phyloP scores from a whole-genome alignment of 169 alveolate genomes.

The Plasmodium falciparum region DNA sequence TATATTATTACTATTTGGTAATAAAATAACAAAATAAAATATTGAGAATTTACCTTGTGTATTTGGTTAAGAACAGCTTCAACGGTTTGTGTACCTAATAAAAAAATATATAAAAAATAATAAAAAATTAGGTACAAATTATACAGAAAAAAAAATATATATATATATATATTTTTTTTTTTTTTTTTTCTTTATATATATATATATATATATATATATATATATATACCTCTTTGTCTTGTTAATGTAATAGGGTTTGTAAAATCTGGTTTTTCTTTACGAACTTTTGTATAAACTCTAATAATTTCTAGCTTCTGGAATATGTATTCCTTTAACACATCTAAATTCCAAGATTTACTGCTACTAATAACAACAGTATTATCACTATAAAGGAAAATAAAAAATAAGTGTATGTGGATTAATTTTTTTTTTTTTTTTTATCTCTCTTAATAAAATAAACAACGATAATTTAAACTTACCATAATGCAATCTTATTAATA shows the following conservation, averaged over 20 bases:
- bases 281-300: slow-evolving; percentile 96
- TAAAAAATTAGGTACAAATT: background rate
- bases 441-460: background rate
- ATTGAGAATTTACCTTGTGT: slow-evolving; percentile 74
- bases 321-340: slow-evolving; percentile 79
- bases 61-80: slow-evolving; percentile 81
- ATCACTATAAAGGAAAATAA: slow-evolving; percentile 25
- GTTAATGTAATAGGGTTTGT: slow-evolving; percentile 94
- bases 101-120: slow-evolving; percentile 4
- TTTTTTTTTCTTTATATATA: no score
- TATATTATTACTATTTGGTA: slow-evolving; percentile 2
- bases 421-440: background rate
- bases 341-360: slow-evolving; percentile 80
- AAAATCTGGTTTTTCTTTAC: slow-evolving; percentile 96
- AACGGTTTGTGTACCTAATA: slow-evolving; percentile 78
- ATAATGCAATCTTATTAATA: slow-evolving; percentile 38
- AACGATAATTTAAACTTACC: background rate
- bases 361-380: slow-evolving; percentile 72
- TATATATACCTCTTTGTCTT: slow-evolving; percentile 82
- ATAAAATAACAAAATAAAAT: slow-evolving; percentile 36
- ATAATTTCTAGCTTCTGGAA: slow-evolving; percentile 80
- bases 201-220: no score
- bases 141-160: background rate
- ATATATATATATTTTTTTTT: background rate
- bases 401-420: background rate